Percentiles rank a stretch among this genome's conserved stretches.
These are phyloP conservation scores for Lathyrus tuberosus DNA, from an alignment of 306 rosid species.

Conservation along the genomic window DNA sequence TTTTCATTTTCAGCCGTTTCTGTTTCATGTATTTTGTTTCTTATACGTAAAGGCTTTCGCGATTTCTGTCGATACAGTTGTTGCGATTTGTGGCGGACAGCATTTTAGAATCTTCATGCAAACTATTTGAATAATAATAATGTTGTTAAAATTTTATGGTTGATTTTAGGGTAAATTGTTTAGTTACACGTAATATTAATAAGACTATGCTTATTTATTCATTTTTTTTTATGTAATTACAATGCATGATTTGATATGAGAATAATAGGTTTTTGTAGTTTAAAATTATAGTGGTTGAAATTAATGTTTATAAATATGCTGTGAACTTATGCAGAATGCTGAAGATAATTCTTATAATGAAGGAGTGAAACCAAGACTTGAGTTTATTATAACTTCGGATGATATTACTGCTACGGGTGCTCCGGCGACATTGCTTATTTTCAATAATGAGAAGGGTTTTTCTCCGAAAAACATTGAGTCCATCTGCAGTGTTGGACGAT, in stretches of 20 bases:
- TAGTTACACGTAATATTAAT: too few relatives aligned
- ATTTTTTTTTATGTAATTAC: too few relatives aligned
- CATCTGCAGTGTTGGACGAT: constrained; percentile 76
- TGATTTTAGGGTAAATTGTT: too few relatives aligned
- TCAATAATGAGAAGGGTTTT: constrained; percentile 80
- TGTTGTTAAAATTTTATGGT: too few relatives aligned
- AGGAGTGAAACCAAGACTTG: constrained; percentile 56
- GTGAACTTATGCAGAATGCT: constrained; percentile 58
- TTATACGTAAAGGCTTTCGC: too few relatives aligned
- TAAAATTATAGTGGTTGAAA: background rate
- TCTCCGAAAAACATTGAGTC: constrained; percentile 62
- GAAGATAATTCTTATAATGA: constrained; percentile 69
- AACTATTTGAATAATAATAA: too few relatives aligned
- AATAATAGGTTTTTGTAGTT: too few relatives aligned
- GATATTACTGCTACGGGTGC: constrained; percentile 74
- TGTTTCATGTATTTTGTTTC: background rate
- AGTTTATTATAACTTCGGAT: constrained; percentile 61
- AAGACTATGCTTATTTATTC: too few relatives aligned
- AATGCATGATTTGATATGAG: too few relatives aligned
- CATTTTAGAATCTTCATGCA: too few relatives aligned
- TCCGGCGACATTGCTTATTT: constrained; percentile 61
- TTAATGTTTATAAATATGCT: background rate
- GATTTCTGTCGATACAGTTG: too few relatives aligned
- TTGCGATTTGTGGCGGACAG: too few relatives aligned
- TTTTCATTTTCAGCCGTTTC: background rate